Evolutionary conservation across 2,329 filamentous ascomycete genomes (phyloP), one percentile per base, ranked within the genome.

Genomic region (Penicillium sp.): DNA sequence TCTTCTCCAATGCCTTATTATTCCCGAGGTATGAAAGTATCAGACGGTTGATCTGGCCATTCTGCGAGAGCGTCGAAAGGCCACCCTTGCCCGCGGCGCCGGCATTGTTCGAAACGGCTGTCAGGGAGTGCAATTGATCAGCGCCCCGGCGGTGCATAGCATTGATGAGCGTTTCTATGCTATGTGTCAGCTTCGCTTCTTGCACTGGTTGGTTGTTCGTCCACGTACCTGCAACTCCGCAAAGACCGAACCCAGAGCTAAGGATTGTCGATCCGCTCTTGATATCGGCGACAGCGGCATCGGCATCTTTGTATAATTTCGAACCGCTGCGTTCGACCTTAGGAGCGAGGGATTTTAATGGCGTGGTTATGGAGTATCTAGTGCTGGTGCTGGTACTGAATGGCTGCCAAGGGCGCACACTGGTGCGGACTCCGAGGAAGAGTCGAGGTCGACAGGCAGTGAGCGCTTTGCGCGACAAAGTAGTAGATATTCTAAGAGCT

Each of bases 161-260:
- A 35, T 80, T 75, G 60, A 89, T 89, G 6, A 89, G 71, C 0
- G 86, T 88, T 63, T 88, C 84, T 76, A 65, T 58, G 19, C 9
- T 15, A 4, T n/a, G 4, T 21, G 8, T 50, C 5, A 50, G 37
- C 17, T 15, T 3, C 10, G 0, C 15, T 45, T 17, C 12, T 9
- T 22, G 2, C n/a, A 1, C 12, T 17, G 6, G 0, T 31, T n/a
- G 7, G 0, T 31, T n/a, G 7, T n/a, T 31, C 24, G 3, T 21
- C n/a, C 10, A 61, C 72, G 48, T 70, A 82, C 81, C 79, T 48
- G 83, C 81, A 17, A 89, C 84, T 56, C 87, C 87, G 58, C 85
- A 90, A 12, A 91, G 77, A n/a, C 87, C 87, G 65, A 91, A 91
- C 1, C 87, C 87, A 15, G 86, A 83, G 63, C 85, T 88, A 48